These are phyloP conservation scores for Dalbergia cochinchinensis DNA, from an alignment of 306 rosid genomes.

Conservation along the genomic window DNA sequence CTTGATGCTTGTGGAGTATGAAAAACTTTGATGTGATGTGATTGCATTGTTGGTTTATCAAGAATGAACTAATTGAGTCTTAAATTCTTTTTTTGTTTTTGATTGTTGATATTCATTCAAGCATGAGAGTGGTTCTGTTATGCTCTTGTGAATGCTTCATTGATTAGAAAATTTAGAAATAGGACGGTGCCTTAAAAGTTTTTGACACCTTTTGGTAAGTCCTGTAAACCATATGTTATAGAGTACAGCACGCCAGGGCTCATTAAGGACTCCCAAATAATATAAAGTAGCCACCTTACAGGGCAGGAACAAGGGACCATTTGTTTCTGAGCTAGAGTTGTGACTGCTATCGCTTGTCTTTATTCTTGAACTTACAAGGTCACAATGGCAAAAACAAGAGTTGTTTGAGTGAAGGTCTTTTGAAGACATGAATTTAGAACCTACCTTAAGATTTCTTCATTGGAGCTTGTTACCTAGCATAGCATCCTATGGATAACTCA, in stretches of 20 bases:
- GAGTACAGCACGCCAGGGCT: not conserved
- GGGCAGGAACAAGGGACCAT: not conserved
- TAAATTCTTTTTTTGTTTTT: not conserved
- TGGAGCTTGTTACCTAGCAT: slow-evolving; percentile 23
- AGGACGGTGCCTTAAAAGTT: not conserved
- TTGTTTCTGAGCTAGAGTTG: slow-evolving; percentile 6
- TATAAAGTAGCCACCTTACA: not conserved
- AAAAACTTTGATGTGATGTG: slow-evolving; percentile 22
- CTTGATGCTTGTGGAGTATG: slow-evolving; percentile 36
- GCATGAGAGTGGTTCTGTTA: slow-evolving; percentile 10
- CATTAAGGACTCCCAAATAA: not conserved
- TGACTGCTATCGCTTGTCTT: not conserved
- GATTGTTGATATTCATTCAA: slow-evolving; percentile 3
- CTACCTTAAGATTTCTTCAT: slow-evolving; percentile 8
- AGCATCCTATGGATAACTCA: slow-evolving; percentile 4
- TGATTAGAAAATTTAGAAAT: slow-evolving; percentile 8
- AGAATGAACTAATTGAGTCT: slow-evolving; percentile 12
- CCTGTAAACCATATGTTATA: not conserved
- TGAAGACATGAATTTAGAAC: slow-evolving; percentile 23
- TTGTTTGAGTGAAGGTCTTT: slow-evolving; percentile 22
- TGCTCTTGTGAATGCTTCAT: slow-evolving; percentile 23
- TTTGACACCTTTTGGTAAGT: not conserved
- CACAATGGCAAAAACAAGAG: not conserved
- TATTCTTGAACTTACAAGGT: slow-evolving; percentile 19
- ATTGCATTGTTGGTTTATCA: slow-evolving; percentile 20